Conservation (phyloP, 225 moss, liverwort and hornwort species). For the Sphagnum contortum region DNA sequence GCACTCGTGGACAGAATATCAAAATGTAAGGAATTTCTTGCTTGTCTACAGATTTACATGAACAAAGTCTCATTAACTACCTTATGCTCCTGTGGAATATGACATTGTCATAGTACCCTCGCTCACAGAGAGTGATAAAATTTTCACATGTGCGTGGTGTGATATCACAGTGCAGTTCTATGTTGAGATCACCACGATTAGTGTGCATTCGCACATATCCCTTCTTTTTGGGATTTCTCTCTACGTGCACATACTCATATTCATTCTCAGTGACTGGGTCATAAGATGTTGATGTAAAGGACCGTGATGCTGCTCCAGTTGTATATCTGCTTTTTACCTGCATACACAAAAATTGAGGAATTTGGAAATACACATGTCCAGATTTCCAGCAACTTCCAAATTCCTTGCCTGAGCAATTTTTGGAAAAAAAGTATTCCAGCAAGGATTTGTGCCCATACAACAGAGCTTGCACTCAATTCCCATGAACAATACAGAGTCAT, state of each 20-base stretch:
- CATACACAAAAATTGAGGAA: background rate
- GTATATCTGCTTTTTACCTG: constrained; percentile 96
- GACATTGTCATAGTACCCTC: constrained; percentile 82
- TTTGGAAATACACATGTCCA: too few relatives aligned
- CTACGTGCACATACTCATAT: constrained; percentile 85
- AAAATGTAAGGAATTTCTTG: too few relatives aligned
- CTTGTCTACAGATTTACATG: too few relatives aligned
- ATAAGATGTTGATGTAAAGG: constrained; percentile 88
- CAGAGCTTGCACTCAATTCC: too few relatives aligned
- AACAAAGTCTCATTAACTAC: background rate
- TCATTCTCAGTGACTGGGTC: constrained; percentile 92
- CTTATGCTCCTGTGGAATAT: constrained; percentile 87
- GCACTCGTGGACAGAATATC: too few relatives aligned
- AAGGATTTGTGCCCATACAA: too few relatives aligned
- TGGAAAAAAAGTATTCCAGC: too few relatives aligned
- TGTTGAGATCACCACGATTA: constrained; percentile 76
- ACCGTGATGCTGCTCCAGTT: constrained; percentile 89
- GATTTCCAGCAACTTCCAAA: too few relatives aligned
- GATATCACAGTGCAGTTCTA: constrained; percentile 86
- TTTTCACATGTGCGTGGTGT: constrained; percentile 94
- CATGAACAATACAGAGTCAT: too few relatives aligned
- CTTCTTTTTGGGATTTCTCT: constrained; percentile 92
- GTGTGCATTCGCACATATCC: constrained; percentile 88
- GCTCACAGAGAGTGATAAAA: constrained; percentile 77
- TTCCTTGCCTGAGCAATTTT: too few relatives aligned